phyloP scores from a whole-genome alignment of 2,329 filamentous ascomycete species.

The Calonectria hongkongensis region DNA sequence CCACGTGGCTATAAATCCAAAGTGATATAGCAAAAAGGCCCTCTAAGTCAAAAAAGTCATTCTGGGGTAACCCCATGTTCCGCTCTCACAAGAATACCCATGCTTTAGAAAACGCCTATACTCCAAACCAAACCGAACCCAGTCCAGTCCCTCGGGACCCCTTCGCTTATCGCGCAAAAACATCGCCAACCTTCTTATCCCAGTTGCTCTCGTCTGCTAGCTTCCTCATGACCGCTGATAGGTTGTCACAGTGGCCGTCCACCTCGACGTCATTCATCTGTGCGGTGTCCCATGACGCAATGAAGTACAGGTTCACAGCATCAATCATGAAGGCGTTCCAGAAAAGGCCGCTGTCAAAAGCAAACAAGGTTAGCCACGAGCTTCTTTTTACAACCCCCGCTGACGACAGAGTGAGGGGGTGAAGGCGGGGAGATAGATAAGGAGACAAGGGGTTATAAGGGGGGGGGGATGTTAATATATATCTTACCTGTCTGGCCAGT shows the following conservation, averaged over 20 bases:
- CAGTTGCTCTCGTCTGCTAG: constrained; percentile 54
- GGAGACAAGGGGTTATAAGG: background rate
- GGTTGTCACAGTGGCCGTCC: constrained; percentile 55
- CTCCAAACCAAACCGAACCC: background rate
- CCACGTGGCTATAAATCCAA: background rate
- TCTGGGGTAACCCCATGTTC: background rate
- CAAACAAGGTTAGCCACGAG: constrained; percentile 30
- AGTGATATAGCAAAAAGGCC: background rate
- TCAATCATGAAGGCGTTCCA: constrained; percentile 64
- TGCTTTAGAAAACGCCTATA: constrained; percentile 4
- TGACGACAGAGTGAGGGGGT: background rate
- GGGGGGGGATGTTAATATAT: constrained; percentile 17
- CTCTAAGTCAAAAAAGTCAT: background rate
- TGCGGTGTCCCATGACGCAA: constrained; percentile 64
- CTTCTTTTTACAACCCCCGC: background rate
- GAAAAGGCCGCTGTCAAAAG: constrained; percentile 57
- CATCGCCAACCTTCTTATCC: constrained; percentile 53
- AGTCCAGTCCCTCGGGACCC: background rate
- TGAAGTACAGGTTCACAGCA: constrained; percentile 57
- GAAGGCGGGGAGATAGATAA: background rate
- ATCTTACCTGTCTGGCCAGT: constrained; percentile 63
- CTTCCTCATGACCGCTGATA: constrained; percentile 57
- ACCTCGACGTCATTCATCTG: constrained; percentile 60
- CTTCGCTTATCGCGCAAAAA: constrained; percentile 46
- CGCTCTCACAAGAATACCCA: background rate